Evolutionary conservation across 2,329 filamentous ascomycete genomes (phyloP).

Genomic region (Fusarium napiforme): DNA sequence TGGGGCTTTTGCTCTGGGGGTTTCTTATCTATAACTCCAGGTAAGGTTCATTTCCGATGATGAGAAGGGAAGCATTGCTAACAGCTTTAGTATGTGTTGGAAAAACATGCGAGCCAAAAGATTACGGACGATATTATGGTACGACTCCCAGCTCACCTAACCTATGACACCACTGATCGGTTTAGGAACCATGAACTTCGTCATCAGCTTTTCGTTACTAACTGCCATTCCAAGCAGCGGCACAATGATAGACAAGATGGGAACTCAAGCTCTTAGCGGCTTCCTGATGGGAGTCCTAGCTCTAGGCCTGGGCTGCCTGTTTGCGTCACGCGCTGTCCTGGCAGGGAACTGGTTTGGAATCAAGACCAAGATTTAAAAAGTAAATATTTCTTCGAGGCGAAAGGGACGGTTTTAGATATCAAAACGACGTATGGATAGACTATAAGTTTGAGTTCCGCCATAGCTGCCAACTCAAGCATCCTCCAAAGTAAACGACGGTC

Average conservation of each 20-base stretch:
- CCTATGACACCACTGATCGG: too few species aligned
- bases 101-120: slow-evolving; percentile 14
- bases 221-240: slow-evolving; percentile 9
- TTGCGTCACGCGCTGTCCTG: slow-evolving; percentile 1
- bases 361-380: not conserved
- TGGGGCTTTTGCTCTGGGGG: slow-evolving; percentile 11
- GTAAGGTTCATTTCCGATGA: not conserved
- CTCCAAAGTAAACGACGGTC: not conserved
- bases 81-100: not conserved
- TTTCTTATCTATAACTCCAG: not conserved
- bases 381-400: too few species aligned
- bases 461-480: accelerated
- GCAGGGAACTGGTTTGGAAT: slow-evolving; percentile 2
- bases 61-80: not conserved
- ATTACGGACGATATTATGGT: slow-evolving; percentile 16
- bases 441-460: not conserved
- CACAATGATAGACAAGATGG: slow-evolving; percentile 10
- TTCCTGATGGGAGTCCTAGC: slow-evolving; percentile 3
- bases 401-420: accelerated
- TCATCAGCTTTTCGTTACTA: slow-evolving; percentile 7
- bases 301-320: not conserved
- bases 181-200: slow-evolving; percentile 9
- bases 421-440: not conserved
- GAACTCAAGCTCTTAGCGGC: slow-evolving; percentile 8
- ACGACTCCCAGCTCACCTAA: accelerated